These are phyloP conservation scores for Ascosphaera acerosa DNA, from an alignment of 2,329 filamentous ascomycete genomes.

Conservation along the genomic window DNA sequence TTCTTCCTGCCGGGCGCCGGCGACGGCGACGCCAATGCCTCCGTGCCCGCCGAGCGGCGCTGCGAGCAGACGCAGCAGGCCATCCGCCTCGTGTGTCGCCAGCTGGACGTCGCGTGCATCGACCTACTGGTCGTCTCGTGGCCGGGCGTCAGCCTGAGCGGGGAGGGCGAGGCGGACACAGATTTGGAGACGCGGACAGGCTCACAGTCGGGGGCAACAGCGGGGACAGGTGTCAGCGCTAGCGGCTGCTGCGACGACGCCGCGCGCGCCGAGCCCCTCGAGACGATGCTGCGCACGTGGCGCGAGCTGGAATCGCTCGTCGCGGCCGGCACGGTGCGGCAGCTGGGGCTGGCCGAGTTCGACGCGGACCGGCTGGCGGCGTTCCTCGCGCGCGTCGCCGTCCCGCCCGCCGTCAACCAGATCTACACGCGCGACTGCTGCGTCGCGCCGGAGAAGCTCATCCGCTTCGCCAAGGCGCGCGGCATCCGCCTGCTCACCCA, in stretches of 20 bases:
- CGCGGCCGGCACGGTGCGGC: constrained; percentile 41
- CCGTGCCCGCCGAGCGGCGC: constrained; percentile 37
- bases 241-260: constrained; percentile 10
- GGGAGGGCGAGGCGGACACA: constrained; percentile 59
- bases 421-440: constrained; percentile 94
- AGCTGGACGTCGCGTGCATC: constrained; percentile 48
- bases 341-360: constrained; percentile 75
- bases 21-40: no score
- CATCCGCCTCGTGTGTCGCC: constrained; percentile 51
- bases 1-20: constrained; percentile 72
- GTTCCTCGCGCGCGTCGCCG: constrained; percentile 43
- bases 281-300: constrained; percentile 41
- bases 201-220: constrained; percentile 26
- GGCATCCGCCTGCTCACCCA: constrained; percentile 77
- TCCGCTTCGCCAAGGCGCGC: constrained; percentile 57
- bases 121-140: constrained; percentile 85
- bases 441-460: constrained; percentile 71
- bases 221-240: constrained; percentile 36
- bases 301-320: constrained; percentile 46
- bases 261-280: constrained; percentile 25
- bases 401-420: constrained; percentile 69
- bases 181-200: constrained; percentile 6
- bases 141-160: constrained; percentile 79
- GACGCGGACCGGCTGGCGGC: constrained; percentile 57
- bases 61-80: constrained; percentile 51